Evolutionary conservation across 176 grass and related monocot genomes (phyloP).

Genomic region (Tillandsia leiboldiana): DNA sequence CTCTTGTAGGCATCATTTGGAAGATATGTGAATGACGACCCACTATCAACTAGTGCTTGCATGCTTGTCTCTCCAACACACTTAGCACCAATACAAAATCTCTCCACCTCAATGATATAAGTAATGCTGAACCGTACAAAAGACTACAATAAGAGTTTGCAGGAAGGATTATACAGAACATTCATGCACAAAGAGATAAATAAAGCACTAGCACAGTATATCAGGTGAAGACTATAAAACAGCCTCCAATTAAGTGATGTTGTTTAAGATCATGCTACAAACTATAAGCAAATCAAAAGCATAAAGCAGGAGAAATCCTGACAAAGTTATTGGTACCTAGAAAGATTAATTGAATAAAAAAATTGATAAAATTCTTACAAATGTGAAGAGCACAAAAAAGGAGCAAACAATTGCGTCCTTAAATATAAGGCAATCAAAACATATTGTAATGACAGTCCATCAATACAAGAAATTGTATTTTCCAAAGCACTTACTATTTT

Average conservation of each 20-base stretch:
- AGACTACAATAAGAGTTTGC: not conserved
- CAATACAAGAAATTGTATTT: not conserved
- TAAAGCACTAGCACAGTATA: no score
- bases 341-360: no score
- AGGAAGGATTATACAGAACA: no score
- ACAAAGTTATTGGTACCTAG: no score
- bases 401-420: not conserved
- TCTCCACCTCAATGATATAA: slow-evolving; percentile 61
- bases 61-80: slow-evolving; percentile 55
- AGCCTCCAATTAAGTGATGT: no score
- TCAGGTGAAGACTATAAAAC: no score
- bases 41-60: slow-evolving; percentile 75
- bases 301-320: no score
- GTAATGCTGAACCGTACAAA: slow-evolving; percentile 39
- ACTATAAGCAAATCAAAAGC: no score
- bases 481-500: slow-evolving; percentile 60
- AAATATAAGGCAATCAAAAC: not conserved
- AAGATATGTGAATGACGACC: slow-evolving; percentile 79
- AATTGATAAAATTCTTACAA: not conserved
- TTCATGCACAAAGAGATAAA: no score
- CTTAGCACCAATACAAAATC: slow-evolving; percentile 67
- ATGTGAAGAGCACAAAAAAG: not conserved
- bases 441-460: not conserved
- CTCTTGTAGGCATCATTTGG: slow-evolving; percentile 59
- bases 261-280: no score